Base-by-base conservation (phyloP, 2,329 filamentous ascomycete species). In the Bipolaris zeicola region DNA sequence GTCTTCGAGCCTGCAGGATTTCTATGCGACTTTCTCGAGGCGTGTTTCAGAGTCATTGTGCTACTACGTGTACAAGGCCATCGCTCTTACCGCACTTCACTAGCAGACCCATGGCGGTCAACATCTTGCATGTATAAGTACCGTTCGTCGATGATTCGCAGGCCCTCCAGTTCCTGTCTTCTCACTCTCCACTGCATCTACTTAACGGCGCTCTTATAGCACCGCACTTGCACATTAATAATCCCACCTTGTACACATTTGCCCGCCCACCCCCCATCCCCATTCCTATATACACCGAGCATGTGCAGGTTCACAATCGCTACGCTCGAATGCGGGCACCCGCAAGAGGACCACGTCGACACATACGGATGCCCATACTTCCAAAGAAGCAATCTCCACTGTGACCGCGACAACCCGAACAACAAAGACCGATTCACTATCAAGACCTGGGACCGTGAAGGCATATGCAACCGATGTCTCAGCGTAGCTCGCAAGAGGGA, bases 301-400 rank as follows among this genome's bases (percentile, higher is more conserved):
- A 70, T 69, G 66, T 70, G 68, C 52, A 62, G 57, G 24, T 69
- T 64, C 38, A 67, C 63, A 34, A 46, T 67, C 46, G 37, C 58
- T 41, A 45, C 55, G 42, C 54, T 60, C 16, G 64, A 69, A 18
- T 68, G 66, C 47, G 64, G 64, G 6, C 66, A 70, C 28, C 53
- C 56, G 8, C 47, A 46, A 7, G 51, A 61, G 39, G 66, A 70
- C 31, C 55, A 66, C 28, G 62, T 65, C 26, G 61, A 65, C 36
- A 58, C 59, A 31, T 39, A 44, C 33, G 48, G 50, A 18, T 68
- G 67, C 55, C 39, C 52, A 38, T 58, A 65, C 20, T 66, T 58
- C 26, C 41, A 58, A 20, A 47, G 46, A 11, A 62, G 46, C 5
- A 55, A 38, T 1, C 56, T 62, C 2, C 50, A 55, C 13, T 67